Base-by-base conservation (phyloP, 1,284 basidiomycete species). In the Boletus calvinii region DNA sequence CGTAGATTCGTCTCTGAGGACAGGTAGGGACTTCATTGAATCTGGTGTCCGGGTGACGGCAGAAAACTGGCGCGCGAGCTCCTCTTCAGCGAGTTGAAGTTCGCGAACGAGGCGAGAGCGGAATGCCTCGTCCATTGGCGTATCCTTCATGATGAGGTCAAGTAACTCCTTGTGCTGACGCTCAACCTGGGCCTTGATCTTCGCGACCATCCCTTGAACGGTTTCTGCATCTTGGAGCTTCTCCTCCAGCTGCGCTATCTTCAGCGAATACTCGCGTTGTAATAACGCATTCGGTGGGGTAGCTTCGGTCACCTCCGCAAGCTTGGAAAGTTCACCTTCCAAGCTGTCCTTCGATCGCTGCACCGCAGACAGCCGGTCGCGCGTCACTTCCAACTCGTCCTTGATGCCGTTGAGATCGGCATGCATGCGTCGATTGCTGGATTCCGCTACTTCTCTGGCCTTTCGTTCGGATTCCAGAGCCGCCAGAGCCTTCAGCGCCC, bases 111-210 rank as follows among this genome's bases (percentile, higher is more conserved):
- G 72, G 34, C 83, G 79, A 34, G 78, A 74, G 36, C 85, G 79
- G 76, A 90, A 83, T 6, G 77, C 72, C 36, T 80, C 77, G 54
- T 90, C 86, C 43, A 78, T 75, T 10, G 81, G 78, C 12, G 75
- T 77, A 50, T 75, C 77, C 43, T 74, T 76, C 70, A 81, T 75
- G 52, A 90, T 79, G 12, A 89, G 71, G 15, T 80, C 73, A 6
- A 86, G 81, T 39, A 90, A 79, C 59, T 90, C 87, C 20, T 78
- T 78, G 60, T 88, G 85, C 52, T 89, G 86, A 20, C 77, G 78
- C 57, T 84, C 82, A 22, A 89, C 78, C 45, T 78, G 81, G 39
- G 81, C 80, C 59, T 78, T 81, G 63, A 88, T 84, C 53, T 74
- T 77, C 6, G 77, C 67, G 5, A 80, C 78, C 18, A 78, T 79